These are phyloP conservation scores for Waltergamsia citrina DNA, from an alignment of 2,329 filamentous ascomycete genomes.

Conservation along the genomic window DNA sequence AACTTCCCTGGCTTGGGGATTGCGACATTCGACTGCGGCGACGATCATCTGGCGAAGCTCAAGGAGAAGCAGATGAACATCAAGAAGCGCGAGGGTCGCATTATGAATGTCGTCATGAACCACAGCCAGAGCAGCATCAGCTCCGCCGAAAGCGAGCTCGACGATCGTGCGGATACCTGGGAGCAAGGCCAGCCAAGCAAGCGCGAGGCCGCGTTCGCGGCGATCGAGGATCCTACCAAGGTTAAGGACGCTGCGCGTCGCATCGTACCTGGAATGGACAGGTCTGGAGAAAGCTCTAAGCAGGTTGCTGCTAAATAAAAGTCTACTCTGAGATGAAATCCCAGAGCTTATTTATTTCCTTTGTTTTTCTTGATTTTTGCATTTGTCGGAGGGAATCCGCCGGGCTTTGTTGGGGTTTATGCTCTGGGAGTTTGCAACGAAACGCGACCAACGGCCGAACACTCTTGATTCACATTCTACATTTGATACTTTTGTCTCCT, in stretches of 20 bases:
- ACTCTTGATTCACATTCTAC: background rate
- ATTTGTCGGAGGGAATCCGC: too few species aligned
- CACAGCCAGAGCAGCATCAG: constrained; percentile 42
- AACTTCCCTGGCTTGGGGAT: constrained; percentile 75
- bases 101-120: constrained; percentile 47
- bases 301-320: constrained; percentile 2
- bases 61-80: constrained; percentile 66
- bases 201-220: constrained; percentile 40
- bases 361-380: too few species aligned
- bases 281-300: background rate
- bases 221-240: constrained; percentile 37
- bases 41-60: constrained; percentile 61
- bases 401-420: too few species aligned
- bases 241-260: constrained; percentile 26
- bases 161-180: constrained; percentile 29
- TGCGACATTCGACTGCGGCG: constrained; percentile 68
- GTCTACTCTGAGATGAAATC: too few species aligned
- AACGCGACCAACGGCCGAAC: too few species aligned
- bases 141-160: constrained; percentile 43
- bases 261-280: constrained; percentile 12
- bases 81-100: constrained; percentile 56
- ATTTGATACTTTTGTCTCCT: background rate
- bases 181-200: constrained; percentile 36
- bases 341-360: too few species aligned
- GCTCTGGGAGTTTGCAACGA: too few species aligned